phyloP scores from a whole-genome alignment of 768 basidiomycete species.

The Amanita brunnescens region DNA sequence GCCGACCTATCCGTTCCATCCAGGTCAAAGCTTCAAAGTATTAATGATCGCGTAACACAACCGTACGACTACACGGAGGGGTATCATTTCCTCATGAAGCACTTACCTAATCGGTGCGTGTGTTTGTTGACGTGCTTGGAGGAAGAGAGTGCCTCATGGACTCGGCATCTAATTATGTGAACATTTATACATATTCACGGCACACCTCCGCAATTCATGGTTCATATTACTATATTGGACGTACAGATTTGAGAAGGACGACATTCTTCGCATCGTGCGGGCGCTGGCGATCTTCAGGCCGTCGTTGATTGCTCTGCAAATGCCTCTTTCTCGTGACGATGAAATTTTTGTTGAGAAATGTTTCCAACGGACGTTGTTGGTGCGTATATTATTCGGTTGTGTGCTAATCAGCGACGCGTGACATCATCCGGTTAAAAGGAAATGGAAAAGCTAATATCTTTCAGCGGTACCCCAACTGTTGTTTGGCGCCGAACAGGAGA shows the following conservation, averaged over 20 bases:
- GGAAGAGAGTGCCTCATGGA: no score
- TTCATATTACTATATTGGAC: no score
- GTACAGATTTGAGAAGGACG: constrained; percentile 94
- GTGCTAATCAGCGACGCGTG: constrained; percentile 10
- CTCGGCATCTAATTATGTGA: constrained; percentile 4
- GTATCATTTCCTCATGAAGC: constrained; percentile 95
- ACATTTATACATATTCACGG: no score
- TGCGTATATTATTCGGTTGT: constrained; percentile 22
- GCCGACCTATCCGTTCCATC: constrained; percentile 24
- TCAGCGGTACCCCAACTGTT: constrained; percentile 94
- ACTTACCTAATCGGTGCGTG: constrained; percentile 74
- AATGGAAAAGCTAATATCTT: constrained; percentile 93
- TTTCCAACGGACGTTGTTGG: constrained; percentile 88
- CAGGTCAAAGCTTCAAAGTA: constrained; percentile 40
- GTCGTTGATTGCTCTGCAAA: constrained; percentile 95
- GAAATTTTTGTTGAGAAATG: constrained; percentile 95
- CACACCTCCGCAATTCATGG: no score
- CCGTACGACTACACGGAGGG: constrained; percentile 96
- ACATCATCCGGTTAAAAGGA: constrained; percentile 44
- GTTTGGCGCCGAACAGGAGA: constrained; percentile 98
- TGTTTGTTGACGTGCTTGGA: constrained; percentile 10
- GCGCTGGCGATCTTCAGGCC: constrained; percentile 93
- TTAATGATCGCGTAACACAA: constrained; percentile 58
- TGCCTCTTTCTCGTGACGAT: constrained; percentile 94
- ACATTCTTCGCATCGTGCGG: constrained; percentile 88